Evolutionary conservation across 106 monocot genomes (phyloP), one percentile per base, ranked within the genome.

Genomic region (Cymbidium sinense): DNA sequence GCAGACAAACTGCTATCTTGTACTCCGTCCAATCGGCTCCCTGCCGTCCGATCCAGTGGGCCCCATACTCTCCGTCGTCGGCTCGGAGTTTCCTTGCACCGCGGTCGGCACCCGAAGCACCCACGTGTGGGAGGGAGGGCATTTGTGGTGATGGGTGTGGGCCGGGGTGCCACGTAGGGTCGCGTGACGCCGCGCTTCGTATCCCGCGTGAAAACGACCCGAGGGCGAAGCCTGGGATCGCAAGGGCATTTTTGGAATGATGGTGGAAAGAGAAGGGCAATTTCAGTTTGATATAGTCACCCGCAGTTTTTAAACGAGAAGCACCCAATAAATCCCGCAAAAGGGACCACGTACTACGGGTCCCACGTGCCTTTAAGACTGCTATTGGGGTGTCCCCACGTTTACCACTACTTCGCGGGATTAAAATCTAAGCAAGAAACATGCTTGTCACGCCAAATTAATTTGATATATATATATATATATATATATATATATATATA

Each of bases 101-200:
- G 23, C 21, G 23, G 21, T 23, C n/a, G 58, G n/a, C 58, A 58
- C 21, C 58, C 58, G 8, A 7, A 0, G 23, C n/a, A 58, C 23
- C 58, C 58, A 58, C 58, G 58, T 58, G 58, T 58, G 58, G 58
- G 58, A 8, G 51, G 51, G n/a, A n/a, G n/a, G 23, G 58, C 58
- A 4, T 23, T 47, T 47, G 47, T 15, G 15, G 47, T 47, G 47
- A 17, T 58, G 58, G 58, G 58, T 58, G 58, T 23, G 23, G 58
- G 1, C 5, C 23, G 0, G 58, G 58, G 58, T 23, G 58, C 23
- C 58, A 58, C n/a, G 21, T 58, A 33, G 7, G 13, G 21, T 30
- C 31, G 11, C 33, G 67, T 67, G 31, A 30, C 28, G 13, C 17
- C 12, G 67, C 67, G 67, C 28, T 67, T 67, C 67, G 67, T 30